phyloP scores from a whole-genome alignment of 1,284 basidiomycete genomes.

The Marasmius fiardii region DNA sequence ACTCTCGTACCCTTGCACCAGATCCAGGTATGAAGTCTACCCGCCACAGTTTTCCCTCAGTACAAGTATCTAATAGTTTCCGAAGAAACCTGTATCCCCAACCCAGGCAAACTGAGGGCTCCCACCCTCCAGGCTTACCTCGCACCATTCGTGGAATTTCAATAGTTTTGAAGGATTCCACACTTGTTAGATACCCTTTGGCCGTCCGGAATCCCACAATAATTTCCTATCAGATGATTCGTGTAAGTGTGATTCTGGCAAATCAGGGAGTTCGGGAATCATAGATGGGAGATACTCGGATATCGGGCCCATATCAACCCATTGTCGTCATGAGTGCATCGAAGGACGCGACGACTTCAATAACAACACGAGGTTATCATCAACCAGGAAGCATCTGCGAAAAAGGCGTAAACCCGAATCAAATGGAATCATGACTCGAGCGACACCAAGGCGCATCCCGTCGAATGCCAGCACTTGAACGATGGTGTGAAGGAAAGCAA shows the following conservation, averaged over 20 bases:
- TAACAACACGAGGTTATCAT: conserved; percentile 1
- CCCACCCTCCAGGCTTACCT: conserved; percentile 73
- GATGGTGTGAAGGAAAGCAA: conserved; percentile 11
- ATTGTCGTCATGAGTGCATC: not conserved
- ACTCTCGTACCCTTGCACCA: conserved; percentile 43
- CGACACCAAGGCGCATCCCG: not conserved
- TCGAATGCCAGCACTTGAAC: too few species aligned
- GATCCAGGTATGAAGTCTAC: conserved; percentile 55
- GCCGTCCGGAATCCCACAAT: conserved; percentile 91
- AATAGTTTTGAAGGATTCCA: conserved; percentile 69
- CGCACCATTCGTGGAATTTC: conserved; percentile 74
- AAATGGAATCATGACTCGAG: not conserved
- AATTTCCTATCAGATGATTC: conserved; percentile 57
- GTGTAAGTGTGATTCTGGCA: not conserved
- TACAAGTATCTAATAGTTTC: conserved; percentile 23
- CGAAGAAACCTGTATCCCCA: conserved; percentile 68
- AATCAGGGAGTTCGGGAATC: not conserved
- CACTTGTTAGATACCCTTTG: conserved; percentile 59
- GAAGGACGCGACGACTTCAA: not conserved
- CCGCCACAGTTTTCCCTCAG: conserved; percentile 54
- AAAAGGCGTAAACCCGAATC: not conserved
- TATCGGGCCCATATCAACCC: not conserved
- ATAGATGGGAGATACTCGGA: not conserved
- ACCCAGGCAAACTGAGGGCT: conserved; percentile 71
- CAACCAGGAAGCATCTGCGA: not conserved